Conservation (phyloP, 345 rosid species). For the Lepidium didymum region DNA sequence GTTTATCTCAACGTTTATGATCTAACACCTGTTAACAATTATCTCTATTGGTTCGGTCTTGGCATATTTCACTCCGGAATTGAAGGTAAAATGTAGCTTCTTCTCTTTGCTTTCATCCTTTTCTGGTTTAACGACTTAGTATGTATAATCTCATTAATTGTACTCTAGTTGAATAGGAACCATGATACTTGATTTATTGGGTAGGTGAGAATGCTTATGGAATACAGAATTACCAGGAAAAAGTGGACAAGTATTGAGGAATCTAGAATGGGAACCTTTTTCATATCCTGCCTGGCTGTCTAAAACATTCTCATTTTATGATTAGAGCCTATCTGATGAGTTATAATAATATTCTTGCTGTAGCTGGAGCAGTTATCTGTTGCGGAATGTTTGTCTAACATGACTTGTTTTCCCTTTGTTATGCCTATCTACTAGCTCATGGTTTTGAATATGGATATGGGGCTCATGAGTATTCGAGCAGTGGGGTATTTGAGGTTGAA, state of each 20-base stretch:
- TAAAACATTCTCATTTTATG: neutral
- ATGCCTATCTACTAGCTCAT: slow-evolving; percentile 40
- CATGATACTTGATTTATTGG: neutral
- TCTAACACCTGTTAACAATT: slow-evolving; percentile 88
- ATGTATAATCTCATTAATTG: neutral
- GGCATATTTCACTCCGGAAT: slow-evolving; percentile 96
- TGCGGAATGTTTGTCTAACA: neutral
- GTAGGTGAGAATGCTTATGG: neutral
- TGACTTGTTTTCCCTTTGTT: neutral
- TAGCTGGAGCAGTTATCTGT: neutral
- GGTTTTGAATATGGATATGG: slow-evolving; percentile 89
- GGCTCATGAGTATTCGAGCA: slow-evolving; percentile 80
- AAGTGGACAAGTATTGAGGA: neutral
- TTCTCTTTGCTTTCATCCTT: neutral
- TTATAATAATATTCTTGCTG: neutral
- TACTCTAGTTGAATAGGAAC: neutral
- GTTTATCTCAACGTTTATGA: slow-evolving; percentile 89
- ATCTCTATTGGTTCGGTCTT: slow-evolving; percentile 84
- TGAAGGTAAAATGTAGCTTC: slow-evolving; percentile 48
- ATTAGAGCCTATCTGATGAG: neutral
- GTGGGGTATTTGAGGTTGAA: slow-evolving; percentile 94
- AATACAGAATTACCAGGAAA: neutral
- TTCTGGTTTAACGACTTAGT: neutral
- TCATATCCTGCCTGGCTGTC: neutral
- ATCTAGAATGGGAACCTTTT: neutral